Base-by-base conservation (phyloP, 2,329 filamentous ascomycete genomes). In the Exserohilum rostratum region DNA sequence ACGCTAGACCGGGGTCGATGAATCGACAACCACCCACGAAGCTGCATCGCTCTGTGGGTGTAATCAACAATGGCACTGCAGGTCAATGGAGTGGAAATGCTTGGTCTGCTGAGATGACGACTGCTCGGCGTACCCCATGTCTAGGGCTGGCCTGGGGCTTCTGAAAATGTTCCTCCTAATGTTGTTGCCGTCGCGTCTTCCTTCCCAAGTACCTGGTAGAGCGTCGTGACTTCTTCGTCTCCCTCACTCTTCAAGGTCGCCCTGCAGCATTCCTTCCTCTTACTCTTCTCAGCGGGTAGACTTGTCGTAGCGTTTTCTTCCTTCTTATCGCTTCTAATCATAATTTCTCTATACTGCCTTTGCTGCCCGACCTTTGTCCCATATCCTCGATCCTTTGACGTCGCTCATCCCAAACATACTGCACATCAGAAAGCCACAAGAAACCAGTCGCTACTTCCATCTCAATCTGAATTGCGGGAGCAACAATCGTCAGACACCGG, bases 11-110 rank as follows among this genome's bases (percentile, higher is more conserved):
- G 65, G 64, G 62, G 53, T 53, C 47, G 38, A 40, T 58, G 45
- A 50, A 50, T 54, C 64, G 50, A 65, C 67, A 54, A 64, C 71
- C 70, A 73, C 59, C 56, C 70, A 72, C 58, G 53, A 49, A 33
- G 62, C 64, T 58, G 54, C 66, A 61, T 67, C 54, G 61, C 64
- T 58, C 50, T 61, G 58, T 33, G 61, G 42, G 46, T 62, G 63
- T 67, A 64, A 65, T 66, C 56, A 60, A 58, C 58, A 51, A 58
- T 60, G 55, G 55, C 44, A 39, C 52, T 33, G 39, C 50, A 43
- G 6, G 38, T 47, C 51, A 30, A 55, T 50, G 34, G 48, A 18
- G 27, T 34, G 50, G 17, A 50, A 55, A 31, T 62, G 58, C 55
- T 33, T 66, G 58, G 58, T 50, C 58, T 65, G 47, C 46, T 53